phyloP scores from a whole-genome alignment of 345 rosid species.

The Balakata baccata region DNA sequence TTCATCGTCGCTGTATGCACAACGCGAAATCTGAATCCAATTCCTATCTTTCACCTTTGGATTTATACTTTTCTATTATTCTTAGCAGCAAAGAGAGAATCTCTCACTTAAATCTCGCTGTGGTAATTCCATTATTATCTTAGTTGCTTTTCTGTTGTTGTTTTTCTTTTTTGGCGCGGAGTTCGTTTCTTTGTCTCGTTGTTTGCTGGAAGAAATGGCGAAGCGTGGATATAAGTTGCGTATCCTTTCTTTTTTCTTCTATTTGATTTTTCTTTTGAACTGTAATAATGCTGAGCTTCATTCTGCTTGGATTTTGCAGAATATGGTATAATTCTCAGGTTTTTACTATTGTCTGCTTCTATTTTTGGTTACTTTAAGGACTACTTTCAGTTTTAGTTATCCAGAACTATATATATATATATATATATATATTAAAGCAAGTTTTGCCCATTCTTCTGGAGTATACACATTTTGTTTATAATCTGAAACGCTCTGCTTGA shows the following conservation, averaged over 20 bases:
- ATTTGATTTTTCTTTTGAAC: background rate
- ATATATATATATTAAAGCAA: too few species aligned
- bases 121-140: conserved; percentile 21
- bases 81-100: background rate
- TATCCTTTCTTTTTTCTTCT: conserved; percentile 51
- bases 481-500: too few species aligned
- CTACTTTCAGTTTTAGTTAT: conserved; percentile 2
- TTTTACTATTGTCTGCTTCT: conserved; percentile 1
- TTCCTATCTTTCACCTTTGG: conserved; percentile 38
- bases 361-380: background rate
- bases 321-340: background rate
- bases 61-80: conserved; percentile 27
- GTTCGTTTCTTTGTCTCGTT: too few species aligned
- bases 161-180: background rate
- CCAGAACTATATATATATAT: background rate
- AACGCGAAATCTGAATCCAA: conserved; percentile 37
- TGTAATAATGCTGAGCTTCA: conserved; percentile 14
- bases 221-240: conserved; percentile 98
- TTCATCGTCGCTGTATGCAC: conserved; percentile 18
- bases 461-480: background rate
- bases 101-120: background rate
- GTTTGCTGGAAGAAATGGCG: conserved; percentile 42
- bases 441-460: too few species aligned
- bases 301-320: conserved; percentile 9
- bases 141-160: background rate